Percentiles rank a stretch among this genome's conserved stretches.
These are phyloP conservation scores for Corymbia calophylla DNA, from an alignment of 441 rosid genomes.

Conservation along the genomic window DNA sequence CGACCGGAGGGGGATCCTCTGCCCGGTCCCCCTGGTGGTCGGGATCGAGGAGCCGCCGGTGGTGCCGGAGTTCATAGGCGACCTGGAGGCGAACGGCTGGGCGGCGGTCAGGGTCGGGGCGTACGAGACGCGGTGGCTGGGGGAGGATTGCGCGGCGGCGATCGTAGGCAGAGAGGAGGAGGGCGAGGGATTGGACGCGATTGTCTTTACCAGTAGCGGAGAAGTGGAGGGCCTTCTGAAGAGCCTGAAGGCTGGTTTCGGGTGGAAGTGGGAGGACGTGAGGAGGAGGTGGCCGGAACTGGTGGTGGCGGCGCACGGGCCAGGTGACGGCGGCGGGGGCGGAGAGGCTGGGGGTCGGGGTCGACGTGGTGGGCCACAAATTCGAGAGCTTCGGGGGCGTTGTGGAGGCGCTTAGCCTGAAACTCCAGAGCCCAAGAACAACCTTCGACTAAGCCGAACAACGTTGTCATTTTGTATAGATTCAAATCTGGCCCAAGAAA, in stretches of 20 bases:
- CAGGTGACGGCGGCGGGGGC: constrained; percentile 56
- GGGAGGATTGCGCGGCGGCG: constrained; percentile 26
- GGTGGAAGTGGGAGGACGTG: constrained; percentile 38
- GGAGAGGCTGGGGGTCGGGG: constrained; percentile 34
- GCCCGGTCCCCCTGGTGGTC: constrained; percentile 40
- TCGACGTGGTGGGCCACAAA: constrained; percentile 32
- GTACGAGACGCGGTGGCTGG: constrained; percentile 52
- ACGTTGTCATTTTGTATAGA: background rate
- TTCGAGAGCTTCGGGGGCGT: constrained; percentile 41
- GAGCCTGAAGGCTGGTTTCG: constrained; percentile 23
- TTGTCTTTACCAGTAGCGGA: constrained; percentile 44
- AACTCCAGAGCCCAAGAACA: constrained; percentile 3
- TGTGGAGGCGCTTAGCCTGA: constrained; percentile 23
- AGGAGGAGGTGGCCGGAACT: constrained; percentile 32
- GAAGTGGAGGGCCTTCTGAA: constrained; percentile 52
- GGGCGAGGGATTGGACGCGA: constrained; percentile 23
- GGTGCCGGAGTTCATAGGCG: constrained; percentile 31
- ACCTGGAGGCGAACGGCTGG: constrained; percentile 32
- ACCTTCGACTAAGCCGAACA: background rate
- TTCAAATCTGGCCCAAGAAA: background rate
- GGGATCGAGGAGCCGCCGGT: constrained; percentile 49
- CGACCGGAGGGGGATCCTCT: constrained; percentile 25
- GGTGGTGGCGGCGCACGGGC: constrained; percentile 52
- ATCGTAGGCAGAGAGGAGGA: constrained; percentile 16
- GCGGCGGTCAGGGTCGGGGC: constrained; percentile 36